These are phyloP conservation scores for Candida anglica DNA, from an alignment of 805 yeast genomes.

Conservation along the genomic window DNA sequence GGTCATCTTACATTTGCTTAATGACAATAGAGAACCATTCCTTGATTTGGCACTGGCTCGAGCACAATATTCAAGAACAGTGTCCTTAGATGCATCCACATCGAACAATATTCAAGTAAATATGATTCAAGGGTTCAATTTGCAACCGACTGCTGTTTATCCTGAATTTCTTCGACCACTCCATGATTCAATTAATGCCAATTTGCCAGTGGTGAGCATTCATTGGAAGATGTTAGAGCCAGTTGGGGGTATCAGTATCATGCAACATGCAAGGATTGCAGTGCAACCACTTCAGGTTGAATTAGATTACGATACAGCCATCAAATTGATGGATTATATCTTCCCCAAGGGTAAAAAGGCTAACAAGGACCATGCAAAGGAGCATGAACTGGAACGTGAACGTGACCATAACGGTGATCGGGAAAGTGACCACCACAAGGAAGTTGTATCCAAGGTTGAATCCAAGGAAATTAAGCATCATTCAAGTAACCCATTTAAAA, in stretches of 20 bases:
- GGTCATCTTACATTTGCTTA: constrained; percentile 66
- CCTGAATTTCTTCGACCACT: constrained; percentile 67
- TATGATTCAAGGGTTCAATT: constrained; percentile 66
- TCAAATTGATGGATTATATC: constrained; percentile 59
- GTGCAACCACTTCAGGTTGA: constrained; percentile 68
- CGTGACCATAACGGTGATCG: constrained; percentile 9
- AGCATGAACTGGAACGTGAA: constrained; percentile 6
- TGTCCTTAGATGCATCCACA: constrained; percentile 64
- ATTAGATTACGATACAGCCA: constrained; percentile 68
- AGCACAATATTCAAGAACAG: constrained; percentile 57
- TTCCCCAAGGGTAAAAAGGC: constrained; percentile 47
- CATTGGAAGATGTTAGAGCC: constrained; percentile 80
- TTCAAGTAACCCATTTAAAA: constrained; percentile 5
- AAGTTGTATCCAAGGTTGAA: constrained; percentile 2
- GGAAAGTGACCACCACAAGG: constrained; percentile 1
- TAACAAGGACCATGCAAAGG: constrained; percentile 8
- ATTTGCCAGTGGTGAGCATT: constrained; percentile 23
- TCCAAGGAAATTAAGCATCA: neutral
- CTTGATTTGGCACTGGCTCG: constrained; percentile 65
- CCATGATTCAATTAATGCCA: constrained; percentile 5
- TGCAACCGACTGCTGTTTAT: constrained; percentile 52
- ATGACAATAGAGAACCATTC: constrained; percentile 57
- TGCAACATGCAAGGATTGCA: constrained; percentile 57
- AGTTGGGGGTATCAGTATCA: constrained; percentile 86
- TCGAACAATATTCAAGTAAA: constrained; percentile 55